These are phyloP conservation scores for Candida schatavii DNA, from an alignment of 805 yeast species.

Conservation along the genomic window DNA sequence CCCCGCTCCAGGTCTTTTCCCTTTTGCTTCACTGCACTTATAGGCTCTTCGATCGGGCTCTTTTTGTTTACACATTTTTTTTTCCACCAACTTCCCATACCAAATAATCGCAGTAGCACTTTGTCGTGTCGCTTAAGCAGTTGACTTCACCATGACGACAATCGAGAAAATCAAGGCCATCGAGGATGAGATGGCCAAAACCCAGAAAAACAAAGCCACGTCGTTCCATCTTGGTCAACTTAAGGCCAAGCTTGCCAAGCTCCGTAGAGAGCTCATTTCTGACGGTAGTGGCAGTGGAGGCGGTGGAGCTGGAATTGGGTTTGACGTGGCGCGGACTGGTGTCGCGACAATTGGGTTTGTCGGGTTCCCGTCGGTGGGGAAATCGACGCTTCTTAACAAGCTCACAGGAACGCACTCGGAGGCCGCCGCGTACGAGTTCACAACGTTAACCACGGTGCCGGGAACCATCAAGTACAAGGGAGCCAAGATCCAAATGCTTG, in stretches of 20 bases:
- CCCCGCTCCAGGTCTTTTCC: too few relatives aligned
- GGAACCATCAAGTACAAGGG: constrained; percentile 96
- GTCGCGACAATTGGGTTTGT: constrained; percentile 97
- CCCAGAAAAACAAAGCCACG: constrained; percentile 98
- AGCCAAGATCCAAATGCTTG: constrained; percentile 95
- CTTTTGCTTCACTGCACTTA: too few relatives aligned
- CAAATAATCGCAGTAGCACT: neutral
- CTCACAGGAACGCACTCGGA: constrained; percentile 96
- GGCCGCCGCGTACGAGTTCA: constrained; percentile 97
- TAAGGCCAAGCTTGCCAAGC: constrained; percentile 93
- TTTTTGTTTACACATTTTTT: too few relatives aligned
- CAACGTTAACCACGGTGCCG: constrained; percentile 96
- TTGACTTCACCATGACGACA: constrained; percentile 33
- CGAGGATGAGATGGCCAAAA: constrained; percentile 96
- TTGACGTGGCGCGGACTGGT: constrained; percentile 98
- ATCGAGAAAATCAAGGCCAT: constrained; percentile 72
- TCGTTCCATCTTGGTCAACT: constrained; percentile 96
- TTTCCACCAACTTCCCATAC: neutral
- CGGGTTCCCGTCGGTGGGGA: constrained; percentile 97
- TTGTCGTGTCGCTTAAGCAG: neutral
- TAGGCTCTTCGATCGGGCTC: too few relatives aligned
- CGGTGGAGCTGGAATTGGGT: constrained; percentile 91
- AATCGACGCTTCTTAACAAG: constrained; percentile 79
- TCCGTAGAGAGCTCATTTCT: constrained; percentile 81
- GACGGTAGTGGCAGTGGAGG: constrained; percentile 62